Evolutionary conservation across 371 early-diverging fungal species (phyloP).

Genomic region (Neoconidiobolus thromboides): DNA sequence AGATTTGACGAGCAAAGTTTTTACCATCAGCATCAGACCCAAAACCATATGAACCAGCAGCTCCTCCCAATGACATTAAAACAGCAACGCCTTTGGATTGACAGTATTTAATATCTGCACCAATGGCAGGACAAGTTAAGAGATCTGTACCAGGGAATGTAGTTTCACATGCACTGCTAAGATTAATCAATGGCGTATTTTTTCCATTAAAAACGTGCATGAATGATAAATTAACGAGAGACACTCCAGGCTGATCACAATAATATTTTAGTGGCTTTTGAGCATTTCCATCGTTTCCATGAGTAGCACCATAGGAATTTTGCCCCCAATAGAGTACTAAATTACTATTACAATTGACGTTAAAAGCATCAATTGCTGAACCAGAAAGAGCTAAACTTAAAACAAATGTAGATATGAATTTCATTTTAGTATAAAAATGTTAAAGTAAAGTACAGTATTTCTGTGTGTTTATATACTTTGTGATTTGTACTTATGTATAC

Average conservation of each 20-base stretch:
- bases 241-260: conserved; percentile 17
- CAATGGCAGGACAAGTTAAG: conserved; percentile 22
- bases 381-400: too few species aligned
- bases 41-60: conserved; percentile 33
- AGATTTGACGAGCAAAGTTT: conserved; percentile 30
- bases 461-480: too few species aligned
- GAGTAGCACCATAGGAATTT: not conserved
- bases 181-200: not conserved
- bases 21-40: conserved; percentile 18
- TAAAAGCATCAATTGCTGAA: not conserved
- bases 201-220: conserved; percentile 33
- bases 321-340: not conserved
- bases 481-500: too few species aligned
- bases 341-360: conserved; percentile 1
- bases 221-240: conserved; percentile 34
- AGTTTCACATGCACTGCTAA: not conserved
- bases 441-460: too few species aligned
- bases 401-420: too few species aligned
- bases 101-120: conserved; percentile 32
- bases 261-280: conserved; percentile 24
- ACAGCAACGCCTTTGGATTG: conserved; percentile 38
- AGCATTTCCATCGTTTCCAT: conserved; percentile 21
- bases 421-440: too few species aligned
- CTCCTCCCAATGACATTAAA: conserved; percentile 45
- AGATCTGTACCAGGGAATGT: conserved; percentile 10